phyloP scores from a whole-genome alignment of 1,139 yeast species.

The Zygoascus meyerae region DNA sequence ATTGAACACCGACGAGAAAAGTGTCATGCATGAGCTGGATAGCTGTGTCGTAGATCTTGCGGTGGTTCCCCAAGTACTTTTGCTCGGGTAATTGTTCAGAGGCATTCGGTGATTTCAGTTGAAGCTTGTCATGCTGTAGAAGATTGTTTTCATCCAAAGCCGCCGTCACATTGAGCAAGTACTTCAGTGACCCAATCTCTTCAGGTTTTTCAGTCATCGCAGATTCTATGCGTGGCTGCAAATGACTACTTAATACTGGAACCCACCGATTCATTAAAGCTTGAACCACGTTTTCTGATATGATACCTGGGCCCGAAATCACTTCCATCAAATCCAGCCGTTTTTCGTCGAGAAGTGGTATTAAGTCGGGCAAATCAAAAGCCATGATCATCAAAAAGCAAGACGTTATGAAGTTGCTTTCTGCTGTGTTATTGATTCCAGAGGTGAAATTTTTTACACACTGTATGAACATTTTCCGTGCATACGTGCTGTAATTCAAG shows the following conservation, averaged over 20 bases:
- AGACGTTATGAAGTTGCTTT: conserved; percentile 18
- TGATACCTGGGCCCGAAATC: conserved; percentile 21
- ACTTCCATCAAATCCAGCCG: conserved; percentile 20
- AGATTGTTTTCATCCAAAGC: conserved; percentile 6
- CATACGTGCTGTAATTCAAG: conserved; percentile 15
- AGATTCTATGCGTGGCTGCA: neutral
- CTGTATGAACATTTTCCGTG: conserved; percentile 17
- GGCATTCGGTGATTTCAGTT: neutral
- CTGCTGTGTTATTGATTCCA: conserved; percentile 12
- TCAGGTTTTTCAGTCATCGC: neutral
- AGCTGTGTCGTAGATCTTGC: conserved; percentile 2
- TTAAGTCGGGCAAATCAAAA: conserved; percentile 19
- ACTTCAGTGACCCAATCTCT: neutral
- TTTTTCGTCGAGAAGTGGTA: conserved; percentile 17
- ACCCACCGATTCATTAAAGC: neutral
- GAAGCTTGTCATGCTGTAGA: conserved; percentile 6
- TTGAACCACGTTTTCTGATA: conserved; percentile 15
- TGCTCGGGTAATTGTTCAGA: neutral
- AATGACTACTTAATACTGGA: neutral
- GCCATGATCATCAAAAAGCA: conserved; percentile 23
- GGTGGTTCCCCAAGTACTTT: neutral
- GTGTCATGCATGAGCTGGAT: conserved; percentile 1
- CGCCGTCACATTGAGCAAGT: conserved; percentile 7
- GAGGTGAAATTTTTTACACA: conserved; percentile 17
- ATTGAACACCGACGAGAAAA: neutral